phyloP scores from a whole-genome alignment of 208 protist genomes.

The Angomonas desouzai region DNA sequence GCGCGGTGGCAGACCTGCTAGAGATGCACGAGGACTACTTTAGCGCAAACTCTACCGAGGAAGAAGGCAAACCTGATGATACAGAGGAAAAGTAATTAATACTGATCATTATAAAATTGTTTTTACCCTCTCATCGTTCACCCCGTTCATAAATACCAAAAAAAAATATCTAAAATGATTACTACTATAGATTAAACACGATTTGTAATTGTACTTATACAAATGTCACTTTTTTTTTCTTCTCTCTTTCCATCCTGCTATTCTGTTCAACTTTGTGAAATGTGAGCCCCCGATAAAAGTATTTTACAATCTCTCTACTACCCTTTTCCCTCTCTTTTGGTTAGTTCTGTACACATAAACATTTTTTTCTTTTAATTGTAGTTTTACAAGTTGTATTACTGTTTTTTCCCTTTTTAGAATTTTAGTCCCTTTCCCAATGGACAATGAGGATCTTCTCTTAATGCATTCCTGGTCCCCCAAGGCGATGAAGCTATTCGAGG shows the following conservation, averaged over 20 bases:
- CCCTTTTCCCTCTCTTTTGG: too few species aligned
- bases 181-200: too few species aligned
- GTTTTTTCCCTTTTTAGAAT: neutral
- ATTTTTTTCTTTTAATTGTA: too few species aligned
- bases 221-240: neutral
- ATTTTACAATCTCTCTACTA: too few species aligned
- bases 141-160: too few species aligned
- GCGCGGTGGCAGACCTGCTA: slow-evolving; percentile 71
- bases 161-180: too few species aligned
- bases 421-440: slow-evolving; percentile 15
- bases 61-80: neutral
- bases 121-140: too few species aligned
- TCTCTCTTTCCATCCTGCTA: neutral
- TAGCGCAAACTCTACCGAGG: neutral
- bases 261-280: too few species aligned
- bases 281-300: too few species aligned
- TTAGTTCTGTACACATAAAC: too few species aligned
- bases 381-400: too few species aligned
- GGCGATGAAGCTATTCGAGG: slow-evolving; percentile 45
- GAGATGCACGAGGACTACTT: slow-evolving; percentile 77
- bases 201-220: too few species aligned
- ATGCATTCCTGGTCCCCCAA: slow-evolving; percentile 51
- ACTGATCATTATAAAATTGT: neutral
- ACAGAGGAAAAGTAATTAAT: neutral
- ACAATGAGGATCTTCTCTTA: slow-evolving; percentile 38